phyloP scores from a whole-genome alignment of 129 eudicot genomes.

The Tagetes patula region DNA sequence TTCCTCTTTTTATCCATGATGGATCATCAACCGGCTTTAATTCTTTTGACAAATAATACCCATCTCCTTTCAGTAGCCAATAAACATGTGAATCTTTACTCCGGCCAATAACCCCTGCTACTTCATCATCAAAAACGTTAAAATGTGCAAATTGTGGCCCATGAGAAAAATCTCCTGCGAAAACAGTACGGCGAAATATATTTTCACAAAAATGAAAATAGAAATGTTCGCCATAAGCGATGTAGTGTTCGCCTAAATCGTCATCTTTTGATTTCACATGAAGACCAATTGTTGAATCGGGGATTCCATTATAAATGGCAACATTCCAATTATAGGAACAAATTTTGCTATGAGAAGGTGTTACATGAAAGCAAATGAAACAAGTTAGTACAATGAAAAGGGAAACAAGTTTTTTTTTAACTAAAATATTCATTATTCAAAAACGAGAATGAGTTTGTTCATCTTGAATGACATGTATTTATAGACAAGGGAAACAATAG shows the following conservation, averaged over 20 bases:
- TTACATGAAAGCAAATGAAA: not conserved
- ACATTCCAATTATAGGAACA: not conserved
- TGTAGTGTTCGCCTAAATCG: conserved; percentile 8
- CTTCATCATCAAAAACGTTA: not conserved
- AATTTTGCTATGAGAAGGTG: not conserved
- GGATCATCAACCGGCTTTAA: conserved; percentile 1
- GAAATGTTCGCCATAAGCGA: not conserved
- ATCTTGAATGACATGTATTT: not conserved
- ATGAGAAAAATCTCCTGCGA: not conserved
- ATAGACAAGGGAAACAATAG: no score
- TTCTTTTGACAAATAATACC: conserved; percentile 19
- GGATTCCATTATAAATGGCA: conserved; percentile 12
- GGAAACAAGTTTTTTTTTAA: not conserved
- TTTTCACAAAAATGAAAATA: conserved; percentile 7
- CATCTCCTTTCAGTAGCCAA: conserved; percentile 19
- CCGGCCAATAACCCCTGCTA: not conserved
- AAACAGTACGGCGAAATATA: not conserved
- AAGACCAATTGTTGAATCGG: not conserved
- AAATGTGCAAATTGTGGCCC: not conserved
- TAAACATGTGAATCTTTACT: not conserved
- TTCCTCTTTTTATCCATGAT: not conserved
- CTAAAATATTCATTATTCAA: not conserved
- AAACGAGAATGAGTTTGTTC: not conserved
- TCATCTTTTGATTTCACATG: conserved; percentile 11
- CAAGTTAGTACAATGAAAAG: not conserved